These are phyloP conservation scores for Glycine latifolia DNA, from an alignment of 306 rosid species.

Conservation along the genomic window DNA sequence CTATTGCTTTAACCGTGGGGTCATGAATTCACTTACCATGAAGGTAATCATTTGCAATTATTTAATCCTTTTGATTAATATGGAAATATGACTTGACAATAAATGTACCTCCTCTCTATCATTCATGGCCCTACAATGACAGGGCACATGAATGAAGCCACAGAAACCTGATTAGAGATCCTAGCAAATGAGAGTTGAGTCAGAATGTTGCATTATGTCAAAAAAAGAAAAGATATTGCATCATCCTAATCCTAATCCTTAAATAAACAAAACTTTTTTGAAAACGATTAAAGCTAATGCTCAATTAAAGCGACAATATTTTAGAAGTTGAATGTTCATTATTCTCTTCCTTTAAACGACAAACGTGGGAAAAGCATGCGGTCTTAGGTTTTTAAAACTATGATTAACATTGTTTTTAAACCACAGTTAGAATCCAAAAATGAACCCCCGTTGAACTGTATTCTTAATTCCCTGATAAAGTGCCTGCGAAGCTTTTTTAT, in stretches of 20 bases:
- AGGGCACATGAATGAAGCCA: conserved; percentile 37
- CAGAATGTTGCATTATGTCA: conserved; percentile 14
- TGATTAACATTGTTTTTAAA: conserved; percentile 50
- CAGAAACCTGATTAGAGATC: conserved; percentile 39
- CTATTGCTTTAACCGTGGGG: conserved; percentile 46
- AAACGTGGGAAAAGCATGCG: conserved; percentile 64
- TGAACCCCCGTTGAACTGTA: conserved; percentile 11
- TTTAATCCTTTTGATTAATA: conserved; percentile 45
- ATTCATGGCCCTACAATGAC: conserved; percentile 48
- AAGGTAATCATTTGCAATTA: conserved; percentile 47
- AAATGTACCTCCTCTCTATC: conserved; percentile 30
- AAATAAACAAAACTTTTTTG: too few relatives aligned
- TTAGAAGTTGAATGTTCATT: conserved; percentile 49
- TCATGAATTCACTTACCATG: conserved; percentile 47
- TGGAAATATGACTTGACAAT: conserved; percentile 41
- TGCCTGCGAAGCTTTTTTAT: conserved; percentile 24
- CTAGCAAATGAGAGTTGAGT: conserved; percentile 39
- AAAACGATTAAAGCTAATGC: conserved; percentile 34
- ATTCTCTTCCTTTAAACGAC: conserved; percentile 63
- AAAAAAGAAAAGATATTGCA: conserved; percentile 39
- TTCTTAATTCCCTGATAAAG: conserved; percentile 44
- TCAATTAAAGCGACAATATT: conserved; percentile 20
- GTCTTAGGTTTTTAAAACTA: conserved; percentile 54
- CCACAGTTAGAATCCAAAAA: conserved; percentile 1
- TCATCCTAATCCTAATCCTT: conserved; percentile 45